Conservation (phyloP, 164 flowering plant genomes). For the Euptelea pleiosperma region DNA sequence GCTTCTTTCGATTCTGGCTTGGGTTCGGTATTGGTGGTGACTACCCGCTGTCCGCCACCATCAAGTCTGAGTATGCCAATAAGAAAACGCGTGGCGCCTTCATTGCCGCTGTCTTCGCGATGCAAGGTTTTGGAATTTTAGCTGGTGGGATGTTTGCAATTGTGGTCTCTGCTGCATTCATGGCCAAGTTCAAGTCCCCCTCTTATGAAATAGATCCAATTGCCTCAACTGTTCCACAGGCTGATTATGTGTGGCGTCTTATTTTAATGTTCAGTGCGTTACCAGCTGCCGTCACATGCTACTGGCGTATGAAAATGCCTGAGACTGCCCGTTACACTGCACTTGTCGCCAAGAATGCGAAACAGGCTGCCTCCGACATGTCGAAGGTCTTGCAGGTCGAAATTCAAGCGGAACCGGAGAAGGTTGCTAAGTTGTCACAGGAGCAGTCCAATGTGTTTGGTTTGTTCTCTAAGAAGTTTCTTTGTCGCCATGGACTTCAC, state of each 20-base stretch:
- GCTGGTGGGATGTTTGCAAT: conserved; percentile 36
- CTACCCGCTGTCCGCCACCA: conserved; percentile 43
- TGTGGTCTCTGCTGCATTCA: conserved; percentile 22
- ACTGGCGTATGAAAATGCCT: conserved; percentile 49
- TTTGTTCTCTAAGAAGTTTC: conserved; percentile 27
- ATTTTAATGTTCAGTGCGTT: conserved; percentile 41
- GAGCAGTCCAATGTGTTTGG: conserved; percentile 18
- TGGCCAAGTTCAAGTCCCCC: conserved; percentile 15
- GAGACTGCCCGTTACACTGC: conserved; percentile 53
- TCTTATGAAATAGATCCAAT: conserved; percentile 3
- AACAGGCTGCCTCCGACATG: conserved; percentile 42
- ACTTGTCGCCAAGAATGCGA: conserved; percentile 38
- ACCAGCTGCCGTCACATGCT: conserved; percentile 38
- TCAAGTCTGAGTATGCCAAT: conserved; percentile 44
- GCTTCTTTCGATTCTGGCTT: conserved; percentile 45
- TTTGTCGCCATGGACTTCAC: conserved; percentile 32
- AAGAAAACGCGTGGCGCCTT: conserved; percentile 38
- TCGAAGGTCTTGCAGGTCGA: conserved; percentile 34
- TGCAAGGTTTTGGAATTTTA: conserved; percentile 40
- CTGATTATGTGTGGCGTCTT: conserved; percentile 40
- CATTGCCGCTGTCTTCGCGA: conserved; percentile 40
- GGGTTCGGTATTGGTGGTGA: conserved; percentile 46
- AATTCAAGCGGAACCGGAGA: conserved; percentile 28
- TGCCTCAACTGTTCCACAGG: conserved; percentile 29
- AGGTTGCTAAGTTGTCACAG: conserved; percentile 9